A percentile compares a stretch with the other conserved stretches of the same genome.
These are phyloP conservation scores for Suillus paluster DNA, from an alignment of 768 basidiomycete species.

Conservation along the genomic window DNA sequence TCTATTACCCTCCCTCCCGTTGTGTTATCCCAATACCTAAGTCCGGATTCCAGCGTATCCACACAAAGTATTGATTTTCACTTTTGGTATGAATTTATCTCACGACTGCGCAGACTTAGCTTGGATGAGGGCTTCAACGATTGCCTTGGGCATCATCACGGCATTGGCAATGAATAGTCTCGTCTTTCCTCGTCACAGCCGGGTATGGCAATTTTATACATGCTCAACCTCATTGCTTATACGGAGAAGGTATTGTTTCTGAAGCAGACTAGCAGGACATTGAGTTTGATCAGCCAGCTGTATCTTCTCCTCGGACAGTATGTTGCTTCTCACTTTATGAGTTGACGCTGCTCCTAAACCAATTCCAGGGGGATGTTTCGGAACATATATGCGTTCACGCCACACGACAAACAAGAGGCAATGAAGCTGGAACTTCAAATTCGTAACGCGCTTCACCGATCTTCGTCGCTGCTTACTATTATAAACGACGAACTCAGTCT, in stretches of 20 bases:
- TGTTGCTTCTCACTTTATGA: constrained; percentile 12
- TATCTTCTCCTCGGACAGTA: constrained; percentile 49
- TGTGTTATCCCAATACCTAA: constrained; percentile 37
- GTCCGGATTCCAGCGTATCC: constrained; percentile 29
- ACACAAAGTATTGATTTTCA: constrained; percentile 28
- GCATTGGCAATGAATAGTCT: constrained; percentile 49
- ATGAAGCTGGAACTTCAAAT: constrained; percentile 47
- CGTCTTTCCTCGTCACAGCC: constrained; percentile 51
- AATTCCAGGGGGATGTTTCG: constrained; percentile 41
- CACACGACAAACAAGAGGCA: constrained; percentile 37
- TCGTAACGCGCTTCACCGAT: constrained; percentile 44
- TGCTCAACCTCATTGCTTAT: constrained; percentile 1
- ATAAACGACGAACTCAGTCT: constrained; percentile 55
- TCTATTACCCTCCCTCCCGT: constrained; percentile 50
- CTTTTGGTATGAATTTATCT: neutral
- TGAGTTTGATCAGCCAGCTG: constrained; percentile 46
- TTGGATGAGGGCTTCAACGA: constrained; percentile 44
- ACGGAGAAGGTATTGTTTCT: constrained; percentile 44
- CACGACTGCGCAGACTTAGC: constrained; percentile 39
- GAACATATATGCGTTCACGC: constrained; percentile 25
- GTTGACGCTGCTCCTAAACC: constrained; percentile 4
- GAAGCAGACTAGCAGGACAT: constrained; percentile 40
- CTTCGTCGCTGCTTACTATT: constrained; percentile 41
- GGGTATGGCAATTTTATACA: constrained; percentile 33
- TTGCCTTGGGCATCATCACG: constrained; percentile 48